A percentile compares a stretch with the other conserved stretches of the same genome.
phyloP scores from a whole-genome alignment of 257 asterid species.

The Petunia axillaris region DNA sequence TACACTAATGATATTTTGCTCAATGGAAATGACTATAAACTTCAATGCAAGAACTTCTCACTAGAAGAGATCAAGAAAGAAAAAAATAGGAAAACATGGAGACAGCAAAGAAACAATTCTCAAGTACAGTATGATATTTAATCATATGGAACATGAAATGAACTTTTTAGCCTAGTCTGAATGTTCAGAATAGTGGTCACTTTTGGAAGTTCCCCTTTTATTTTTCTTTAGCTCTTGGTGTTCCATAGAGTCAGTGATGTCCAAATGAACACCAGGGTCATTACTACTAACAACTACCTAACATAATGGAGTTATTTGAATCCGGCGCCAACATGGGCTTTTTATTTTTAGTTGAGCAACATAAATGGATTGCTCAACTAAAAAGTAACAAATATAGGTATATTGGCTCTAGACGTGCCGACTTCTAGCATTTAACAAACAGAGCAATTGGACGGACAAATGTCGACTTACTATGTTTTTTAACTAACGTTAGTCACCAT shows the following conservation, averaged over 20 bases:
- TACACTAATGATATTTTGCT: neutral
- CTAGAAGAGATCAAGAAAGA: slow-evolving; percentile 11
- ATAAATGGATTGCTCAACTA: too few species aligned
- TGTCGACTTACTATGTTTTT: too few species aligned
- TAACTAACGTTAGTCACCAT: too few species aligned
- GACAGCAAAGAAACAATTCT: slow-evolving; percentile 3
- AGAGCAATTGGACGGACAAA: too few species aligned
- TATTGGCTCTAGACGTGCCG: too few species aligned
- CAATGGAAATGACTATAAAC: neutral
- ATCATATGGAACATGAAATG: neutral
- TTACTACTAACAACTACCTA: slow-evolving; percentile 73
- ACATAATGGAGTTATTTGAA: slow-evolving; percentile 61
- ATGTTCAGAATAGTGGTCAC: slow-evolving; percentile 34
- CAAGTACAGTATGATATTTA: neutral
- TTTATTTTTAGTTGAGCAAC: too few species aligned
- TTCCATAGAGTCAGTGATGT: slow-evolving; percentile 55
- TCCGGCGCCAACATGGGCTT: too few species aligned
- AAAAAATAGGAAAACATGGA: neutral
- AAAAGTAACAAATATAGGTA: too few species aligned
- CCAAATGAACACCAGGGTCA: slow-evolving; percentile 95
- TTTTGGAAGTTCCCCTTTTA: slow-evolving; percentile 21
- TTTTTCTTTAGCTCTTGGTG: slow-evolving; percentile 25
- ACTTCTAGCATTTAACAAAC: too few species aligned
- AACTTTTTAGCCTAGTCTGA: slow-evolving; percentile 23
- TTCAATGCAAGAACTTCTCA: neutral